Base-by-base conservation (phyloP, 495 filamentous ascomycete species). In the Penicillium antarcticum region DNA sequence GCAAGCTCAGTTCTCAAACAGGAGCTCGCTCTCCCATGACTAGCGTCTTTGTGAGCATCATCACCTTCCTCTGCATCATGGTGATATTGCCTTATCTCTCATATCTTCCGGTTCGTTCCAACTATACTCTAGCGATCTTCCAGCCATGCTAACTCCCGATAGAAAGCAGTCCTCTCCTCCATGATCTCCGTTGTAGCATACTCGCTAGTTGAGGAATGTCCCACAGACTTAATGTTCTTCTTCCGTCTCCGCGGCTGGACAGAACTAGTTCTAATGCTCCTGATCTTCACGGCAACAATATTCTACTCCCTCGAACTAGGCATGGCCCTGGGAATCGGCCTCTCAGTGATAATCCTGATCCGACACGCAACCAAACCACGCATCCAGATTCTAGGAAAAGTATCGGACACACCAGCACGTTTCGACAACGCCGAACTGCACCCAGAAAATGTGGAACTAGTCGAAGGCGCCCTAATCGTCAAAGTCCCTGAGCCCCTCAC, bases 401-500 rank as follows among this genome's bases (percentile, higher is more conserved):
- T 96, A 2, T 85, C 89, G 4, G 90, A 89, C 17, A 92, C 89
- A 8, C 57, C 62, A 8, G 71, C 82, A 51, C 80, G 83, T 40
- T 97, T 95, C 61, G 90, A 92, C 55, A 96, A 96, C 54, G 91
- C 91, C 13, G 94, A 97, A 67, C 76, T 83, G 0, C 80, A 87
- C 53, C 84, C 87, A 0, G 82, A 88, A 37, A 76, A 80, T 6
- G 75, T 97, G 4, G 92, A 97, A 62, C 88, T 95, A 53, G 78
- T 97, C 42, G 89, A 96, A 60, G 90, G 92, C 11, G 92, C 89
- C 50, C 68, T 98, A 31, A 95, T 98, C 53, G 91, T 97, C 43
- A 97, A 96, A 69, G 96, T 98, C 57, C 94, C 94, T 0, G 95
- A 97, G 59, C 92, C 92, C 0, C 75, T 98, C 35, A 97, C 95